Evolutionary conservation across 352 stramenopile genomes (phyloP).

Genomic region (Phytophthora fragariae): DNA sequence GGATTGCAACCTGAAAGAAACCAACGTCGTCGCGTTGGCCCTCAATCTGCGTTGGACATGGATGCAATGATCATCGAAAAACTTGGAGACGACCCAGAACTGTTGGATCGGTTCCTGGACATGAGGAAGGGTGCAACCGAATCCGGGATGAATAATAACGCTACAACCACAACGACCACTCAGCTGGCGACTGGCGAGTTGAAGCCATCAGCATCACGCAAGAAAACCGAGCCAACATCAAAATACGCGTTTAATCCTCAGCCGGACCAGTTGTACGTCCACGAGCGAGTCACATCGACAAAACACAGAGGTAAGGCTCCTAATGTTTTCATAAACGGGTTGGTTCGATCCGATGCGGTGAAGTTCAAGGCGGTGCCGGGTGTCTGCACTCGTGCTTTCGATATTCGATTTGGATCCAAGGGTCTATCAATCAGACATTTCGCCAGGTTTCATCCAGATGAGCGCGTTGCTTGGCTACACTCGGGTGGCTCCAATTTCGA

Average conservation of each 20-base stretch:
- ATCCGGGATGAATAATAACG: background rate
- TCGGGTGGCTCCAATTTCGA: constrained; percentile 7
- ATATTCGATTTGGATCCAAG: too few species aligned
- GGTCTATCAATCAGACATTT: background rate
- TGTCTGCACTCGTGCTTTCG: too few species aligned
- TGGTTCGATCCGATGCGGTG: too few species aligned
- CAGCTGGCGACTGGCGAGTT: background rate
- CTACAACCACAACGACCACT: background rate
- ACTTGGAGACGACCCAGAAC: background rate
- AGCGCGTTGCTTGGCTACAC: background rate
- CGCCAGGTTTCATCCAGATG: background rate
- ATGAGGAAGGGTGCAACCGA: background rate
- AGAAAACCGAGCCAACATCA: background rate
- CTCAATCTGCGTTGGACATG: background rate
- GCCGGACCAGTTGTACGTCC: too few species aligned
- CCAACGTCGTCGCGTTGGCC: background rate
- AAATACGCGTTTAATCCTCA: too few species aligned
- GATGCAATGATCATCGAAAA: background rate
- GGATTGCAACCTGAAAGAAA: background rate
- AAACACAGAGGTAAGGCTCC: too few species aligned
- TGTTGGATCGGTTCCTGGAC: background rate
- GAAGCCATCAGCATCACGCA: background rate
- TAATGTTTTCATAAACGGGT: too few species aligned
- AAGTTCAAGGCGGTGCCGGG: too few species aligned
- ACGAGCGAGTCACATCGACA: too few species aligned